Percentiles rank a stretch among this genome's conserved stretches.
Evolutionary conservation across 371 early-diverging fungal genomes (phyloP).

Genomic region (Mucor mucedo): DNA sequence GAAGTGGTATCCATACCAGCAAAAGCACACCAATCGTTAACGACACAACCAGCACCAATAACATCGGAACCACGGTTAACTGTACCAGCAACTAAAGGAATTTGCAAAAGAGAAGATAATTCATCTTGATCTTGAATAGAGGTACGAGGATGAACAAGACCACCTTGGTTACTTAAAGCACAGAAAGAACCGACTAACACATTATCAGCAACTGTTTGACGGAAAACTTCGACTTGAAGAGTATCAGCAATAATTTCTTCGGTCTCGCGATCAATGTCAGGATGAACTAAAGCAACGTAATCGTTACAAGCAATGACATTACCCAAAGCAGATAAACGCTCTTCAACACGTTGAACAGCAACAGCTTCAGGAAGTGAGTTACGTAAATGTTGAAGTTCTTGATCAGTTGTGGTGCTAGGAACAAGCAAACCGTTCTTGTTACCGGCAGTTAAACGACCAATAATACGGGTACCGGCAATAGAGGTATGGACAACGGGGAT

Average conservation of each 20-base stretch:
- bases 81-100: conserved; percentile 99
- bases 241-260: conserved; percentile 99
- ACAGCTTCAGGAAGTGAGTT: conserved; percentile 98
- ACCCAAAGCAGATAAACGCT: conserved; percentile 98
- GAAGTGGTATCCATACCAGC: conserved; percentile 98
- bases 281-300: conserved; percentile 98
- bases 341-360: conserved; percentile 97
- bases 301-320: conserved; percentile 99
- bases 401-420: conserved; percentile 98
- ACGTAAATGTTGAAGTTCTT: conserved; percentile 98
- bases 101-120: conserved; percentile 96
- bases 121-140: conserved; percentile 98
- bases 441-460: conserved; percentile 95
- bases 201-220: conserved; percentile 98
- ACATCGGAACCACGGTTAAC: conserved; percentile 99
- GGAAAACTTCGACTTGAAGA: conserved; percentile 98
- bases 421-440: conserved; percentile 98
- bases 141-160: conserved; percentile 97
- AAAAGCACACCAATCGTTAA: conserved; percentile 99
- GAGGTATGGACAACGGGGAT: conserved; percentile 99
- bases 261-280: conserved; percentile 98
- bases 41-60: conserved; percentile 98
- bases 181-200: conserved; percentile 99
- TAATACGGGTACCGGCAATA: conserved; percentile 97
- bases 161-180: conserved; percentile 98